Evolutionary conservation across 2,329 filamentous ascomycete species (phyloP), one percentile per base, ranked within the genome.

Genomic region (Cucurbitaria berberidis): DNA sequence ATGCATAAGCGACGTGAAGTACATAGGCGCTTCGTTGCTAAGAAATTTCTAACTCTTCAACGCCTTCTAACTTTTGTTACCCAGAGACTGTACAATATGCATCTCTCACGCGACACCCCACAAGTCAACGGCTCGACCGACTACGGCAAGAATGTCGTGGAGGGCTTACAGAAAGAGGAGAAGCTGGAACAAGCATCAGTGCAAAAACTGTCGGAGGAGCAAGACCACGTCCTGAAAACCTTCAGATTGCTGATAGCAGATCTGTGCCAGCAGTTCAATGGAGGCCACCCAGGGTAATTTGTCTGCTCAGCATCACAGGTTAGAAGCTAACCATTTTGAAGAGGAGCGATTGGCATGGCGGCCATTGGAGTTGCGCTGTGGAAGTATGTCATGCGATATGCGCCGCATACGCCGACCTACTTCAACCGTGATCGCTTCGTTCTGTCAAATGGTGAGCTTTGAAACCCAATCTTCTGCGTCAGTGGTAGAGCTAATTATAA

Each of bases 231-330:
- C 1, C 72, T 89, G 45, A 81, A 80, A 61, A 83, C 82, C 5
- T 88, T 88, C 66, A 78, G 87, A 48, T 76, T 83, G 44, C 74
- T 89, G 26, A 86, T 89, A 53, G 85, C 87, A 39, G 87, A 90
- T 67, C 74, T 90, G 3, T 89, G 86, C 63, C 81, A 89, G 68
- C 86, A 89, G 59, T 90, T 88, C 72, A 84, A 84, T 57, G 86
- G 86, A 30, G 87, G 87, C 0, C 87, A 89, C 66, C 87, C 86
- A 16, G 87, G 86, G 83, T 86, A 76, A 62, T 78, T 45, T 41
- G 35, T 7, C 9, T 8, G 30, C 11, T 10, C 7, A 27, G 13
- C 11, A 24, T n/a, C 11, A 6, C 13, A 35, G 16, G 6, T 15
- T 11, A n/a, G 9, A 41, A 18, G 15, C n/a, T 29, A 18, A 18